Conservation (phyloP, 352 stramenopile species). For the Globisporangium polare region DNA sequence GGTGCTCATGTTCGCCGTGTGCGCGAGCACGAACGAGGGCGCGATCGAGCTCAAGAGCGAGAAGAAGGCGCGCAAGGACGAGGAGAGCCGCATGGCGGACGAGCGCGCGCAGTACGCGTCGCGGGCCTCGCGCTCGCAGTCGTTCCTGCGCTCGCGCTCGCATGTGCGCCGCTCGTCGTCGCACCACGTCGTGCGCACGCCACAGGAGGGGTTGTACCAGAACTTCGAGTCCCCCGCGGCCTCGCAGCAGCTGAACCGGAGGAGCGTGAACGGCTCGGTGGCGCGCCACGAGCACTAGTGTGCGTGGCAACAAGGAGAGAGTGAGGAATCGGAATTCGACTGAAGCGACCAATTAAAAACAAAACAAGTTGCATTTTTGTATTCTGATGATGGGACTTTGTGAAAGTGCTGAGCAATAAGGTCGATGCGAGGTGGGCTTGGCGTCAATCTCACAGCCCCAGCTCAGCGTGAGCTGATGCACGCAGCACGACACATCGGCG, state of each 20-base stretch:
- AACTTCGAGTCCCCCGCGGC: constrained; percentile 74
- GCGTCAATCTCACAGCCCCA: no score
- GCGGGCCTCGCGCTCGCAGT: constrained; percentile 71
- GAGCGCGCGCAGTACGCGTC: constrained; percentile 44
- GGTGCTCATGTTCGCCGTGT: constrained; percentile 71
- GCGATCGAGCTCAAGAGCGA: constrained; percentile 85
- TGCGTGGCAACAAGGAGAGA: neutral
- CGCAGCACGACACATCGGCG: no score
- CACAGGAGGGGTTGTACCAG: constrained; percentile 63
- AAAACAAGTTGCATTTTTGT: constrained; percentile 4
- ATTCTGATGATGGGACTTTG: no score
- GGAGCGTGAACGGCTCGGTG: constrained; percentile 11
- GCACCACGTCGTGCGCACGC: constrained; percentile 45
- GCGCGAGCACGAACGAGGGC: constrained; percentile 74
- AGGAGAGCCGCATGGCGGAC: constrained; percentile 29
- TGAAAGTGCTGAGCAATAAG: no score
- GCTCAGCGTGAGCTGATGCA: no score
- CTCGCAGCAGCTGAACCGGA: neutral
- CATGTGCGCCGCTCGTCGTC: constrained; percentile 57
- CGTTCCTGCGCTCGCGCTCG: constrained; percentile 64
- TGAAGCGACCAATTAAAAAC: constrained; percentile 1
- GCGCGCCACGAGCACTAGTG: neutral
- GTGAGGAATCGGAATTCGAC: neutral
- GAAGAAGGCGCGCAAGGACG: constrained; percentile 70
- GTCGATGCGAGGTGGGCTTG: no score